phyloP scores from a whole-genome alignment of 345 rosid genomes.

The Cochlearia excelsa region DNA sequence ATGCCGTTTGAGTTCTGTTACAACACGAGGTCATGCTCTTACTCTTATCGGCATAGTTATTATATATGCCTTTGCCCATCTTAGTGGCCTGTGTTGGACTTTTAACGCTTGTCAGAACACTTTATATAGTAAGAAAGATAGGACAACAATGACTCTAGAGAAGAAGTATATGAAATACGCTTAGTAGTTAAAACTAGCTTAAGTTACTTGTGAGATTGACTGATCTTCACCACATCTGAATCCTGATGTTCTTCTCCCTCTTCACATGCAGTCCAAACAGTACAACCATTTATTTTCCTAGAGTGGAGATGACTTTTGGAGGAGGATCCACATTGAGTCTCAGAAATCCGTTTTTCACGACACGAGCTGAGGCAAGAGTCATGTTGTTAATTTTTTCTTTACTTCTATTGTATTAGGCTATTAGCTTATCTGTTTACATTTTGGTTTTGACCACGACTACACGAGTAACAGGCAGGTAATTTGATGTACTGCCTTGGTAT shows the following conservation, averaged over 20 bases:
- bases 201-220: background rate
- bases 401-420: background rate
- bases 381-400: background rate
- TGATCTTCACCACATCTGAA: background rate
- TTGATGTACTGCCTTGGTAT: conserved; percentile 59
- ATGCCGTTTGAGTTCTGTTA: conserved; percentile 83
- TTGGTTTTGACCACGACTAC: background rate
- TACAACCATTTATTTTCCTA: conserved; percentile 29
- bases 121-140: background rate
- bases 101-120: background rate
- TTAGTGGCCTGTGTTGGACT: conserved; percentile 6
- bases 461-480: conserved; percentile 39
- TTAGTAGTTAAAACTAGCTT: background rate
- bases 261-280: background rate
- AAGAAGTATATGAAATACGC: background rate
- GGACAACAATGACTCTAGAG: background rate
- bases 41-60: conserved; percentile 15
- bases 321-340: conserved; percentile 45
- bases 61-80: background rate
- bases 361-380: background rate
- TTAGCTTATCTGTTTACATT: conserved; percentile 13
- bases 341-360: conserved; percentile 14
- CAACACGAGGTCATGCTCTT: conserved; percentile 19
- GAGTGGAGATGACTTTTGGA: conserved; percentile 51
- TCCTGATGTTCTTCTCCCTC: conserved; percentile 27